Evolutionary conservation across 2,329 filamentous ascomycete species (phyloP), one percentile per base, ranked within the genome.

Genomic region (Neonectria neomacrospora): DNA sequence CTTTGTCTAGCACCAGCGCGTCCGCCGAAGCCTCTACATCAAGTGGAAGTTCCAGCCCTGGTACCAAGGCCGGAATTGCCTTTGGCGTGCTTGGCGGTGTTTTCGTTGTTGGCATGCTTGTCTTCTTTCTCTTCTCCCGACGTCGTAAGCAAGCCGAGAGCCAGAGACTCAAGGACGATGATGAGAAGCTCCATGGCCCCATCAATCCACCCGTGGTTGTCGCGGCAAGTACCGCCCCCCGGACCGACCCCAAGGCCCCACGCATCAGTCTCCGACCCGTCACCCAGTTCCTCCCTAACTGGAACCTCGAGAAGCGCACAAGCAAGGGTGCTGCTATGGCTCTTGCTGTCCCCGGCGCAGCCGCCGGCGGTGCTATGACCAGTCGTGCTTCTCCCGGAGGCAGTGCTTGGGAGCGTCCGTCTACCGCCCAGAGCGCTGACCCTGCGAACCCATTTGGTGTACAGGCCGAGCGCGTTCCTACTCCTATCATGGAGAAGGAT

Each of bases 241-340:
- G 77, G 80, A 58, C 81, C 76, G 69, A 85, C 81, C 66, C 80
- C 77, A 66, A 82, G 83, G 90, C 94, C 47, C 93, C 94, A n/a
- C 90, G 90, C 66, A 85, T 97, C 65, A 96, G 93, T 74, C 84
- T 97, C 57, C 90, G 93, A 53, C 94, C 94, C 3, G 87, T 96
- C 52, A 95, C 93, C 42, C 89, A 96, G 73, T 94, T 97, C 79
- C 84, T 92, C 41, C 91, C 93, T 5, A 89, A 87, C 73, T 85
- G 72, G 69, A 78, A 77, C 3, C 72, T 80, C 8, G 84, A 86
- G 58, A 83, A 84, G 74, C 80, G 82, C 54, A 74, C 77, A 37
- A 88, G 83, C 79, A 84, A 82, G 63, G 82, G 80, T 32, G 80
- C 81, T 63, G 79, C 77, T 32, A 76, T 84, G 58, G 76, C 77